These are phyloP conservation scores for Sanghuangporus sanghuang DNA, from an alignment of 1,284 basidiomycete species.

Conservation along the genomic window DNA sequence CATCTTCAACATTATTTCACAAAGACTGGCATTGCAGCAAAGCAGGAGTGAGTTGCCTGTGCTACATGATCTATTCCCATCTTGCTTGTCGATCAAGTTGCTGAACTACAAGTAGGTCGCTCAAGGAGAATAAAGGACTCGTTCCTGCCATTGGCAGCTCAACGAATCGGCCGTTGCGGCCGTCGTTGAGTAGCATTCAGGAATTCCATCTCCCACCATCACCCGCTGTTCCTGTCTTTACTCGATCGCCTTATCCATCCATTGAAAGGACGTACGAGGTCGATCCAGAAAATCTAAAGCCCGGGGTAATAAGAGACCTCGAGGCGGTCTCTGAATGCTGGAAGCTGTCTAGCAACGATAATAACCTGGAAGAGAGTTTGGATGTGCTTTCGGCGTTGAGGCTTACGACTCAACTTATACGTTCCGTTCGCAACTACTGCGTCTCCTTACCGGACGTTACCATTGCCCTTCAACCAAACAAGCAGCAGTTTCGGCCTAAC, in stretches of 20 bases:
- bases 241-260: constrained; percentile 41
- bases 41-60: constrained; percentile 54
- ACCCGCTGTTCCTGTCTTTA: constrained; percentile 46
- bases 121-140: constrained; percentile 52
- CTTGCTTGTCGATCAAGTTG: neutral
- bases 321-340: constrained; percentile 53
- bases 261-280: constrained; percentile 61
- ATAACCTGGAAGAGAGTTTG: constrained; percentile 25
- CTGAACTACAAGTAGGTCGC: constrained; percentile 33
- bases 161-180: constrained; percentile 33
- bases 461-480: constrained; percentile 35
- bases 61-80: neutral
- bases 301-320: constrained; percentile 68
- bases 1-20: constrained; percentile 87
- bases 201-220: constrained; percentile 67
- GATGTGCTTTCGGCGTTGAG: constrained; percentile 68
- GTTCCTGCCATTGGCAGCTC: constrained; percentile 69
- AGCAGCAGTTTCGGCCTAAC: constrained; percentile 37
- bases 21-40: constrained; percentile 71
- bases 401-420: constrained; percentile 70
- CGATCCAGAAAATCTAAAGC: constrained; percentile 66
- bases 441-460: constrained; percentile 74
- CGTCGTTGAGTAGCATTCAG: constrained; percentile 35
- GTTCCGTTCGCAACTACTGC: constrained; percentile 76
- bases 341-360: constrained; percentile 27